These are phyloP conservation scores for Larix sibirica DNA, from an alignment of 83 land plant species.

Conservation along the genomic window DNA sequence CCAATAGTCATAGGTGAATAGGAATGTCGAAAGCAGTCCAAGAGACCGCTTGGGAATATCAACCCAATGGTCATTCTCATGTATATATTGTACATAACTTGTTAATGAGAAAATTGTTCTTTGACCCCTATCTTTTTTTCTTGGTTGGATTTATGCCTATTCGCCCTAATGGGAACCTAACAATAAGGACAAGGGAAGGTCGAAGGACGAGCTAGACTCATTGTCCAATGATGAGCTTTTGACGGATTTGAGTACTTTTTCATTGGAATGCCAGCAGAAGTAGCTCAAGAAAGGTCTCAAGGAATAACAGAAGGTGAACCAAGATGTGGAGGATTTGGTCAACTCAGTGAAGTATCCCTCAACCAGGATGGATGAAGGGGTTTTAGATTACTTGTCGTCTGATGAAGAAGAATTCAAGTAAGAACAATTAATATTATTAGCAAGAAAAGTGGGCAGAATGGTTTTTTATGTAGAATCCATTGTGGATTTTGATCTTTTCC, in stretches of 20 bases:
- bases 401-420: not conserved
- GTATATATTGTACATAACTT: too few species aligned
- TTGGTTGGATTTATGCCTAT: too few species aligned
- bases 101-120: too few species aligned
- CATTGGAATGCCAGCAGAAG: slow-evolving; percentile 25
- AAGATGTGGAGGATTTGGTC: slow-evolving; percentile 19
- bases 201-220: not conserved
- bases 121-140: too few species aligned
- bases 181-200: slow-evolving; percentile 19
- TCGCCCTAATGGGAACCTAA: too few species aligned
- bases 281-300: slow-evolving; percentile 30
- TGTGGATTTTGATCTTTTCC: too few species aligned
- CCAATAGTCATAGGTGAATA: too few species aligned
- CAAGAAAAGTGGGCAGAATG: too few species aligned
- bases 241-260: slow-evolving; percentile 28
- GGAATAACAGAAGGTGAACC: slow-evolving; percentile 32
- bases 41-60: too few species aligned
- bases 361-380: slow-evolving; percentile 2
- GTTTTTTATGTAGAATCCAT: too few species aligned
- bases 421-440: not conserved
- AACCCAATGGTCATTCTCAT: too few species aligned
- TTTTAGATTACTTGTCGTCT: not conserved
- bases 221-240: slow-evolving; percentile 23
- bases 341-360: slow-evolving; percentile 20
- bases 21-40: too few species aligned